Conservation (phyloP, 2,329 filamentous ascomycete genomes). For the Chaetomium globosum region DNA sequence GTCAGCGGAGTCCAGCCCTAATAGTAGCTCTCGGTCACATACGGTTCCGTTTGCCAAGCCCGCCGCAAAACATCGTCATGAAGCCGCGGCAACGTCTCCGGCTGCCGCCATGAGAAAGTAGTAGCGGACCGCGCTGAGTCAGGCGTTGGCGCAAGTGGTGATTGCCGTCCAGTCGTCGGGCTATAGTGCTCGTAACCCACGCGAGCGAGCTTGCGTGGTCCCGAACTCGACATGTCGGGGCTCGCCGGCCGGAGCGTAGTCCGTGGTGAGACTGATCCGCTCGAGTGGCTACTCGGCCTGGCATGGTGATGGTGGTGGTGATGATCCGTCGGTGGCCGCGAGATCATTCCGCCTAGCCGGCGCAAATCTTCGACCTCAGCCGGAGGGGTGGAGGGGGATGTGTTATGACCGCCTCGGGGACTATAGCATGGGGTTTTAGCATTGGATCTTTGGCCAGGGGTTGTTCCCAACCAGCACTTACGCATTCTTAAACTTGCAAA, state of each 20-base stretch:
- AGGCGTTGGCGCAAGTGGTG: slow-evolving; percentile 40
- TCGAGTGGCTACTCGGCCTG: slow-evolving; percentile 49
- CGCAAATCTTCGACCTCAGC: slow-evolving; percentile 53
- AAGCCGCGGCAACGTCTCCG: slow-evolving; percentile 49
- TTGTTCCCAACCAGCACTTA: slow-evolving; percentile 54
- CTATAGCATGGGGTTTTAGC: slow-evolving; percentile 40
- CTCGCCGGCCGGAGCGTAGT: slow-evolving; percentile 43
- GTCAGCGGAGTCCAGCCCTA: slow-evolving; percentile 34
- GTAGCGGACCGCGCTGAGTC: slow-evolving; percentile 43
- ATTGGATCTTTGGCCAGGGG: background rate
- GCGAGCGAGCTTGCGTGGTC: slow-evolving; percentile 54
- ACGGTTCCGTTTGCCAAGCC: slow-evolving; percentile 56
- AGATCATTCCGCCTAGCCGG: slow-evolving; percentile 40
- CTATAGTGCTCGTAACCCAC: slow-evolving; percentile 53
- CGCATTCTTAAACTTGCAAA: slow-evolving; percentile 85
- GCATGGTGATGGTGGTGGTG: slow-evolving; percentile 31
- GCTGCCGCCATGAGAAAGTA: slow-evolving; percentile 43
- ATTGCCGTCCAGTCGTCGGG: slow-evolving; percentile 41
- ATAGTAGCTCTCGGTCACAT: slow-evolving; percentile 36
- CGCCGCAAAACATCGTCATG: slow-evolving; percentile 53
- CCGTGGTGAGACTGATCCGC: slow-evolving; percentile 54
- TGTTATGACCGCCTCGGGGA: slow-evolving; percentile 61
- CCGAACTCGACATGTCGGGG: slow-evolving; percentile 38
- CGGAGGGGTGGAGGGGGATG: slow-evolving; percentile 56
- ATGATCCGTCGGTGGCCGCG: slow-evolving; percentile 41